These are phyloP conservation scores for Cryptococcus sp. DNA, from an alignment of 1,284 basidiomycete species.

Conservation along the genomic window DNA sequence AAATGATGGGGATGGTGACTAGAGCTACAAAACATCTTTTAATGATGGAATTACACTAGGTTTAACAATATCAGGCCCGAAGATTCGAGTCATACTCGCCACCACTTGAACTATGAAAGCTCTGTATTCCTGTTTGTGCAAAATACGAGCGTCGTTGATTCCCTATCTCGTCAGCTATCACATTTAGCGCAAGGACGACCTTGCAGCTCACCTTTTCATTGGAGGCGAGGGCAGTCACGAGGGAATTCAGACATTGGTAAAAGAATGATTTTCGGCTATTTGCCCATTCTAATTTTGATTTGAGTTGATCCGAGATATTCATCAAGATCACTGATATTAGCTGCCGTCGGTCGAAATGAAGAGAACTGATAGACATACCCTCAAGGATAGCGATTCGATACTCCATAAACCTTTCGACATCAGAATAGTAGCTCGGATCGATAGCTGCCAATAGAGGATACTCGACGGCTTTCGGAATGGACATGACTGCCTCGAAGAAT, in stretches of 20 bases:
- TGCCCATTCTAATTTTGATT: background rate
- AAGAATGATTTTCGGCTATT: slow-evolving; percentile 29
- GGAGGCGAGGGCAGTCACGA: slow-evolving; percentile 31
- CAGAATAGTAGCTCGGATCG: slow-evolving; percentile 3
- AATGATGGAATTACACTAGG: background rate
- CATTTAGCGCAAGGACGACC: background rate
- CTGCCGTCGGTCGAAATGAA: background rate
- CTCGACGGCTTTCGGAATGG: slow-evolving; percentile 21
- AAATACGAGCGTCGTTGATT: slow-evolving; percentile 19
- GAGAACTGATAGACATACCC: slow-evolving; percentile 13
- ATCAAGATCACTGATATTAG: slow-evolving; percentile 15
- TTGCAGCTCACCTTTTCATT: slow-evolving; percentile 26
- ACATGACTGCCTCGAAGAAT: slow-evolving; percentile 52
- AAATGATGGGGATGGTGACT: too few species aligned
- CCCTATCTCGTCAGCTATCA: slow-evolving; percentile 6
- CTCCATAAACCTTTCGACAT: slow-evolving; percentile 20
- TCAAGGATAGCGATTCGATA: slow-evolving; percentile 16
- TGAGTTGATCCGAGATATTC: background rate
- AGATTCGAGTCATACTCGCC: background rate
- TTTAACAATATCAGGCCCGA: background rate
- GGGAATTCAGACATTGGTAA: slow-evolving; percentile 40
- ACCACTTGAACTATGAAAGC: slow-evolving; percentile 24
- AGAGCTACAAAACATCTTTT: background rate
- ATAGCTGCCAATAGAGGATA: slow-evolving; percentile 28
- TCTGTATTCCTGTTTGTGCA: slow-evolving; percentile 32